Percentiles rank a stretch among this genome's conserved stretches.
Conservation (phyloP, 768 basidiomycete genomes). For the Pleurotus ostreatus region DNA sequence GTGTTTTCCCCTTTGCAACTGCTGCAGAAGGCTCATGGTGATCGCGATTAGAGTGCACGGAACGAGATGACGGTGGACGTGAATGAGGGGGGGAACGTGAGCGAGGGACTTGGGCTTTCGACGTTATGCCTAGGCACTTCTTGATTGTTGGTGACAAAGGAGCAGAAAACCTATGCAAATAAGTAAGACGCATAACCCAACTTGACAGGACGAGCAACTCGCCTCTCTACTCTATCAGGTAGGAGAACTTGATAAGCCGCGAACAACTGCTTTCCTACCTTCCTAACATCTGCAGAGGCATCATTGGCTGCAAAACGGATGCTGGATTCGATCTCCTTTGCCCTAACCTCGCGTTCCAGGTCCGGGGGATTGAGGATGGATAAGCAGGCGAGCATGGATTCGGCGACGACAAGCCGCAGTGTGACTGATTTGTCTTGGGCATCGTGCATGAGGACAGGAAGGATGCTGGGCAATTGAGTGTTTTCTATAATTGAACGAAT, state of each 20-base stretch:
- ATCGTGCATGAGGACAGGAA: constrained; percentile 55
- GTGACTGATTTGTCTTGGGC: constrained; percentile 67
- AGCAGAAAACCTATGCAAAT: constrained; percentile 52
- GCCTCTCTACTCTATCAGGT: constrained; percentile 68
- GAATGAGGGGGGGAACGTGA: constrained; percentile 1
- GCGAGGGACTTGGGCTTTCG: constrained; percentile 12
- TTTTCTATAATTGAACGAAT: constrained; percentile 59
- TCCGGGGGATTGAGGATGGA: constrained; percentile 80
- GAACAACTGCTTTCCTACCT: constrained; percentile 64
- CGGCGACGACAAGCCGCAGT: constrained; percentile 60
- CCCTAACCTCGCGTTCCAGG: constrained; percentile 63
- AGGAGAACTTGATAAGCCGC: constrained; percentile 71
- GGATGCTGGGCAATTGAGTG: constrained; percentile 62
- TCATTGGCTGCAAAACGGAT: constrained; percentile 68
- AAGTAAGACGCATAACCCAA: constrained; percentile 6
- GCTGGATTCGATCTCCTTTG: constrained; percentile 63
- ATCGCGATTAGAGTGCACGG: constrained; percentile 12
- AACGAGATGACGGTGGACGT: constrained; percentile 11
- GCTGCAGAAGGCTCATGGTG: constrained; percentile 11
- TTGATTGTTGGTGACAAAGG: constrained; percentile 74
- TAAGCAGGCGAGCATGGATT: constrained; percentile 60
- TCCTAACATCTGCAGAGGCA: constrained; percentile 72
- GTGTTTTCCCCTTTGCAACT: constrained; percentile 10
- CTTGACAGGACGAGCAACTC: constrained; percentile 7
- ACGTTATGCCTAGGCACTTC: constrained; percentile 64